Evolutionary conservation across 805 yeast species (phyloP).

Genomic region (Torulaspora delbrueckii): DNA sequence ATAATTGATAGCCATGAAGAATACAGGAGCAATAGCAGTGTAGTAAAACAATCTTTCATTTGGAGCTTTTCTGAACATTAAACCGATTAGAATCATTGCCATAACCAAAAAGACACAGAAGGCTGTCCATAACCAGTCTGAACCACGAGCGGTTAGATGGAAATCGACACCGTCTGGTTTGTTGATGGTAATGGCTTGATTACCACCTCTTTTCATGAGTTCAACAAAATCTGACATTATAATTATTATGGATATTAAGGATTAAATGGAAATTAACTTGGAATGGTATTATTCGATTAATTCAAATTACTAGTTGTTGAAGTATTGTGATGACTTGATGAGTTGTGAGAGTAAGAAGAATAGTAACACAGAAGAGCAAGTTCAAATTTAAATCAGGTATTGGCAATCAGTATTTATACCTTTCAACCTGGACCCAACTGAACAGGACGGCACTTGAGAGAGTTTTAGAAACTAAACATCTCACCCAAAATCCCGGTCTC

Average conservation of each 20-base stretch:
- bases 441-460: constrained; percentile 2
- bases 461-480: constrained; percentile 4
- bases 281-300: neutral
- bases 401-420: constrained; percentile 4
- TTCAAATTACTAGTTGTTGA: neutral
- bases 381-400: neutral
- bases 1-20: constrained; percentile 46
- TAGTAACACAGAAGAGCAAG: neutral
- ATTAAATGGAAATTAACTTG: neutral
- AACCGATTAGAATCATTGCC: constrained; percentile 27
- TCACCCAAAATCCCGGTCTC: neutral
- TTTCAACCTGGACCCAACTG: neutral
- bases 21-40: constrained; percentile 42
- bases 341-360: neutral
- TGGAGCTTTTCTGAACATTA: constrained; percentile 31
- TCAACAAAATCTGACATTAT: constrained; percentile 19
- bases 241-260: neutral
- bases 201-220: constrained; percentile 32
- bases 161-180: constrained; percentile 46
- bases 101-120: constrained; percentile 44
- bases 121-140: constrained; percentile 66
- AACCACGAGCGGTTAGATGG: constrained; percentile 54
- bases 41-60: constrained; percentile 35
- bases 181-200: constrained; percentile 43
- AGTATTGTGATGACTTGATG: neutral